Base-by-base conservation (phyloP, 805 yeast species). In the Starmerella bombi region DNA sequence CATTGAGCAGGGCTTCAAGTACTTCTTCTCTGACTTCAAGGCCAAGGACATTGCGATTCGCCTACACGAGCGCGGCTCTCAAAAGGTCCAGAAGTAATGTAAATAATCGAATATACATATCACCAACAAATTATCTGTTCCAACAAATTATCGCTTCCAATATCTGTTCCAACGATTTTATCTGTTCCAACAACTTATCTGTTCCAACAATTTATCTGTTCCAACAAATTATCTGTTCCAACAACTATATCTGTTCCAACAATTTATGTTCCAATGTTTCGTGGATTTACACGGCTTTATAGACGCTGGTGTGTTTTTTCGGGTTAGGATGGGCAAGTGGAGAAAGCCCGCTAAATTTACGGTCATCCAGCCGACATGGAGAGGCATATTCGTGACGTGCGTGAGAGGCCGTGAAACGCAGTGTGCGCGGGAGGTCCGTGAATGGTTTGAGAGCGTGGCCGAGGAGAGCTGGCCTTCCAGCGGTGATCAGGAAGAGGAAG, bases 381-480 rank as follows among this genome's bases (percentile, higher is more conserved):
- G 77, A 29, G 98, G 98, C 0, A 68, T 91, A 0, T 91, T 81
- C 59, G 94, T 85, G 10, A 81, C 97, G 0, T 88, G 96, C 59
- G 72, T 75, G 37, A 69, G 94, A 51, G 79, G 80, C 29, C 75
- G 77, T 44, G 98, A 91, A 58, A 21, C 38, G 14, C 46, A 44
- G 32, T 46, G 54, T 23, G 48, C 49, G 10, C 48, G 48, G 7
- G 56, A 53, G 37, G 44, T 47, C 17, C 40, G 43, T 20, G 48
- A 48, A 16, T 41, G 51, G 49, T 45, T 51, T 10, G 44, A 42
- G 25, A 41, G 47, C 20, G 68, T 80, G 19, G 66, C 66, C 22
- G 66, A 67, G 25, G 38, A 36, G 27, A 37, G 41, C 6, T 49
- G 42, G 43, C 47, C 45, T 3, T 19, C 32, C 9, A 35, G 23